Base-by-base conservation (phyloP, 2,329 filamentous ascomycete genomes). In the Nemania serpens region DNA sequence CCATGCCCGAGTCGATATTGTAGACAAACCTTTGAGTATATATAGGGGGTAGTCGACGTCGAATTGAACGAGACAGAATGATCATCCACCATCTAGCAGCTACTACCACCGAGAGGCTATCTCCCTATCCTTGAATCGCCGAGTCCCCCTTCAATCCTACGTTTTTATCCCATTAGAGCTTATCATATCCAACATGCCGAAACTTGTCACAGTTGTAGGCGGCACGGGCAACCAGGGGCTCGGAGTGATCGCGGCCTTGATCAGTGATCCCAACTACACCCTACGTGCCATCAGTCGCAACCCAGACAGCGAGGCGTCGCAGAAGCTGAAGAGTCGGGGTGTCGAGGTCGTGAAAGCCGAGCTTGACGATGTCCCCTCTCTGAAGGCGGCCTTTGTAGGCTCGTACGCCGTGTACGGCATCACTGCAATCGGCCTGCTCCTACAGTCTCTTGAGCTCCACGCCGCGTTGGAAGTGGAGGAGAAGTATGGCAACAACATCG, bases 401-500 rank as follows among this genome's bases (percentile, higher is more conserved):
- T 64, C 61, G 10, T 58, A 58, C 41, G 61, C 58, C 25, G 58
- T 63, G 29, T 63, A 61, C 46, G 61, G 54, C 39, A 58, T 63
- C 49, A 63, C 61, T 3, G 54, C 45, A 15, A 36, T 58, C 12
- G n/a, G 18, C 13, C 45, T 22, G 25, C 17, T 55, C 3, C 49
- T 63, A 1, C 49, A 45, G 10, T 29, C 51, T 2, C 1, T 51
- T 10, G 54, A 58, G n/a, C 41, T 61, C 17, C n/a, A 17, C 15
- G 46, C 43, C 4, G n/a, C 43, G 15, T 41, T 43, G 22, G 33
- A 50, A 7, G 20, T 48, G 18, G 61, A 63, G 17, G 54, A 47
- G 5, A 17, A 5, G 13, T 60, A 49, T 49, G 61, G 61, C 17
- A 63, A 46, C 15, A 61, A 61, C n/a, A 63, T 63, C 2, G 58